Evolutionary conservation across 148 eudicot species (phyloP).

Genomic region (Cornus florida): DNA sequence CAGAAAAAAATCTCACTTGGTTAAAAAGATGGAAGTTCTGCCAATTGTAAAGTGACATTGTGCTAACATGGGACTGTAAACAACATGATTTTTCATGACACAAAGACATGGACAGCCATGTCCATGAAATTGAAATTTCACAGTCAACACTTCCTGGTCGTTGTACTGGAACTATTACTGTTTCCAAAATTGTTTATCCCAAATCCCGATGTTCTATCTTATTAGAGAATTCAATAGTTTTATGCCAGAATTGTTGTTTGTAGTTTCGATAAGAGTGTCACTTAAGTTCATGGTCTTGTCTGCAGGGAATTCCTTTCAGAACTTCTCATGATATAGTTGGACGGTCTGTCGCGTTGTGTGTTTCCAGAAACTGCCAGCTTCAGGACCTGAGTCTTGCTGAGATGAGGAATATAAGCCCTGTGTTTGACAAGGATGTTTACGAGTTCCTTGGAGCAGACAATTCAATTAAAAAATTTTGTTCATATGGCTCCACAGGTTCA

Average conservation of each 20-base stretch:
- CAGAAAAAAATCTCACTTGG: no score
- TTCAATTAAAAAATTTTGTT: slow-evolving; percentile 74
- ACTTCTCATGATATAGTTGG: slow-evolving; percentile 97
- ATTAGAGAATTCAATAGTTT: background rate
- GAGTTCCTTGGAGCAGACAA: slow-evolving; percentile 89
- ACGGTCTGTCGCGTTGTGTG: slow-evolving; percentile 76
- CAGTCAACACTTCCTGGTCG: no score
- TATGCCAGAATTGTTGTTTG: background rate
- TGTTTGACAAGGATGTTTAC: slow-evolving; percentile 72
- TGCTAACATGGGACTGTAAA: no score
- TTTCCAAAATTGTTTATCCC: no score
- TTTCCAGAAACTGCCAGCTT: slow-evolving; percentile 66
- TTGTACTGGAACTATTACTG: no score
- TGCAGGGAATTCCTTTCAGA: slow-evolving; percentile 94
- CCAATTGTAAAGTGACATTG: no score
- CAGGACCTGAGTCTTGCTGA: slow-evolving; percentile 72
- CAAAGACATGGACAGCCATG: no score
- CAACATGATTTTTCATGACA: no score
- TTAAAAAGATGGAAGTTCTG: no score
- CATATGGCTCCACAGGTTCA: slow-evolving; percentile 95
- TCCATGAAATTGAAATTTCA: no score
- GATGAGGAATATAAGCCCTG: slow-evolving; percentile 50
- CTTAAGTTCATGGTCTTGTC: background rate
- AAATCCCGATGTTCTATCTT: background rate
- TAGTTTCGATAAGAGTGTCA: no score